These are phyloP conservation scores for Penicillium waksmanii DNA, from an alignment of 495 filamentous ascomycete genomes.

Conservation along the genomic window DNA sequence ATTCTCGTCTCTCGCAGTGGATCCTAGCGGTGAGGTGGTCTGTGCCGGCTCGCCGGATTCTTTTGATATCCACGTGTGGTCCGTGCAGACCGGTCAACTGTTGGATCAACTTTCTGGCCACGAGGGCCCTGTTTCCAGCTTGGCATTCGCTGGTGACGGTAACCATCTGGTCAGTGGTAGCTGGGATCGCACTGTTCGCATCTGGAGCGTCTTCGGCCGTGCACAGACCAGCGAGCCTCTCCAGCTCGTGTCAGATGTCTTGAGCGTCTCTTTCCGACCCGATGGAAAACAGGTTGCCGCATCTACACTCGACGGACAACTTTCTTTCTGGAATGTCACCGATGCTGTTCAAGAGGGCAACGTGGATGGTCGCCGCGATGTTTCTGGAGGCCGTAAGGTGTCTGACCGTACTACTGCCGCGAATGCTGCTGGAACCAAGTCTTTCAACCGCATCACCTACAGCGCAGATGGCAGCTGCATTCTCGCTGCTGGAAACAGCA, in stretches of 20 bases:
- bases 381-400: slow-evolving; percentile 87
- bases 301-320: slow-evolving; percentile 87
- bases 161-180: slow-evolving; percentile 82
- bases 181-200: slow-evolving; percentile 92
- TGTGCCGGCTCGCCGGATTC: slow-evolving; percentile 94
- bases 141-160: slow-evolving; percentile 87
- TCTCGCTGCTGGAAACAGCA: slow-evolving; percentile 90
- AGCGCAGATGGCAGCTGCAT: slow-evolving; percentile 90
- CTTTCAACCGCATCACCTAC: slow-evolving; percentile 84
- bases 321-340: slow-evolving; percentile 92
- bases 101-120: slow-evolving; percentile 90
- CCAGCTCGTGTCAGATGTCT: slow-evolving; percentile 84
- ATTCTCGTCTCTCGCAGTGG: slow-evolving; percentile 93
- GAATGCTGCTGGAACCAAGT: slow-evolving; percentile 85
- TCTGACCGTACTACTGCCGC: slow-evolving; percentile 88
- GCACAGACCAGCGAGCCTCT: slow-evolving; percentile 95
- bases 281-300: slow-evolving; percentile 91
- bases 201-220: slow-evolving; percentile 93
- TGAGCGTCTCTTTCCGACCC: slow-evolving; percentile 84
- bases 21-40: slow-evolving; percentile 92
- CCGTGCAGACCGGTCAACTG: slow-evolving; percentile 94
- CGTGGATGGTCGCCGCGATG: slow-evolving; percentile 86
- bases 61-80: slow-evolving; percentile 98
- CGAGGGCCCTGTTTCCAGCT: slow-evolving; percentile 85
- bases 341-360: slow-evolving; percentile 81